Evolutionary conservation across 192 early-diverging fungal genomes (phyloP).

Genomic region (Linnemannia zychae): DNA sequence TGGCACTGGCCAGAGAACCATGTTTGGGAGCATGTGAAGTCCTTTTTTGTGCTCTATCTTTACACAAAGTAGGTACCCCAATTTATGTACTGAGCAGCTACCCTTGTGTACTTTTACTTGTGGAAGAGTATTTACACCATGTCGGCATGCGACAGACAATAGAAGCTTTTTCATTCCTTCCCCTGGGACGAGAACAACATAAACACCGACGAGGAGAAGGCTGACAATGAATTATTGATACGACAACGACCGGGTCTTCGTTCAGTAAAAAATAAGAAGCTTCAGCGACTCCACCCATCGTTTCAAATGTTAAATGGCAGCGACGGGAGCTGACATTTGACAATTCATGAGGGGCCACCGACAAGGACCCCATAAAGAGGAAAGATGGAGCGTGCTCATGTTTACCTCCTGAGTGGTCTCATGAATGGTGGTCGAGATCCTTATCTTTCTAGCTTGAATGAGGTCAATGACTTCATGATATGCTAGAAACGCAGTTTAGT

Average conservation of each 20-base stretch:
- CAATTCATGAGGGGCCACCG: neutral
- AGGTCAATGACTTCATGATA: neutral
- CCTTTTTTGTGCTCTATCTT: neutral
- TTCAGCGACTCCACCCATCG: neutral
- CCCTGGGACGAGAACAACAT: neutral
- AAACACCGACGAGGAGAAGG: too few species aligned
- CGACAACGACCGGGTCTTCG: neutral
- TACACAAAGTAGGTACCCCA: neutral
- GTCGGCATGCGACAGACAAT: neutral
- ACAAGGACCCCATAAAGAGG: neutral
- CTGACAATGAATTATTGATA: slow-evolving; percentile 1
- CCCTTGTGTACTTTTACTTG: neutral
- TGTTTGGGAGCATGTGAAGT: neutral
- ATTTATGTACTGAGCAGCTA: neutral
- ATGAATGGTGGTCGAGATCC: neutral
- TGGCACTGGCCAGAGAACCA: slow-evolving; percentile 7
- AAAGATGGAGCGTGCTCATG: neutral
- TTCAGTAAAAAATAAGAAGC: neutral
- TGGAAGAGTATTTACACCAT: neutral
- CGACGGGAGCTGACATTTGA: neutral
- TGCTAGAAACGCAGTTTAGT: neutral
- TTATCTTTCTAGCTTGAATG: neutral
- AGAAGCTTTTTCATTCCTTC: neutral
- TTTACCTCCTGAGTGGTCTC: neutral
- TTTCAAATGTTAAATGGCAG: neutral